phyloP scores from a whole-genome alignment of 2,329 filamentous ascomycete genomes.

The Hymenotorrendiella dingleyae region DNA sequence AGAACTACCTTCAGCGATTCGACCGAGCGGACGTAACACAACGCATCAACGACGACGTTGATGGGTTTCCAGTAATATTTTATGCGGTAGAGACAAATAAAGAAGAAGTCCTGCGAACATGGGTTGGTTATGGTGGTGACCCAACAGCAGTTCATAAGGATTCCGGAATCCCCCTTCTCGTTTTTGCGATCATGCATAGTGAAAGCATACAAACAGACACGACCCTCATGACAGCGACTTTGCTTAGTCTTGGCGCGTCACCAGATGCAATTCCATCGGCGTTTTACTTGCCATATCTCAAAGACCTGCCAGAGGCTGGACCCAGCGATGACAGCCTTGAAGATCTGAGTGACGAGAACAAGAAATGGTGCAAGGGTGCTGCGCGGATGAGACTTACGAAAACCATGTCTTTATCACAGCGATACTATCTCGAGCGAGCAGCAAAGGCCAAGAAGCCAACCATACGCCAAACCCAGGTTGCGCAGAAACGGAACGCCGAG shows the following conservation, averaged over 20 bases:
- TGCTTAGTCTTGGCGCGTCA: slow-evolving; percentile 30
- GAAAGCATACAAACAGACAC: slow-evolving; percentile 24
- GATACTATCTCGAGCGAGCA: slow-evolving; percentile 30
- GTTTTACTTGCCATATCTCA: slow-evolving; percentile 21
- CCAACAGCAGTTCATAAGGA: slow-evolving; percentile 13
- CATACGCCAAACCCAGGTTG: slow-evolving; percentile 25
- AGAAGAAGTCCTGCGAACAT: slow-evolving; percentile 22
- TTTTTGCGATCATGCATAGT: slow-evolving; percentile 28
- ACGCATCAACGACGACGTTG: slow-evolving; percentile 16
- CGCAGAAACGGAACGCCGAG: slow-evolving; percentile 19
- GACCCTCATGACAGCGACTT: slow-evolving; percentile 23
- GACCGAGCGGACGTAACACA: slow-evolving; percentile 10
- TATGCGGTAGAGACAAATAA: slow-evolving; percentile 27
- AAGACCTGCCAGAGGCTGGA: slow-evolving; percentile 21
- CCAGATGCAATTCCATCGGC: slow-evolving; percentile 24
- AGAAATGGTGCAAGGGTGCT: slow-evolving; percentile 22
- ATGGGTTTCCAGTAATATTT: slow-evolving; percentile 26
- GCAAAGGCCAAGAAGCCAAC: slow-evolving; percentile 20
- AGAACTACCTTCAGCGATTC: slow-evolving; percentile 11
- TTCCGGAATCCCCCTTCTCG: slow-evolving; percentile 27
- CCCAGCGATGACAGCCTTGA: slow-evolving; percentile 7
- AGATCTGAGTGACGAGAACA: slow-evolving; percentile 12
- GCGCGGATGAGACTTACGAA: slow-evolving; percentile 21
- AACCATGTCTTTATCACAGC: slow-evolving; percentile 29
- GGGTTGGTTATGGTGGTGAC: slow-evolving; percentile 18